Conservation (phyloP, 108 stramenopile species). For the Cylindrotheca closterium region DNA sequence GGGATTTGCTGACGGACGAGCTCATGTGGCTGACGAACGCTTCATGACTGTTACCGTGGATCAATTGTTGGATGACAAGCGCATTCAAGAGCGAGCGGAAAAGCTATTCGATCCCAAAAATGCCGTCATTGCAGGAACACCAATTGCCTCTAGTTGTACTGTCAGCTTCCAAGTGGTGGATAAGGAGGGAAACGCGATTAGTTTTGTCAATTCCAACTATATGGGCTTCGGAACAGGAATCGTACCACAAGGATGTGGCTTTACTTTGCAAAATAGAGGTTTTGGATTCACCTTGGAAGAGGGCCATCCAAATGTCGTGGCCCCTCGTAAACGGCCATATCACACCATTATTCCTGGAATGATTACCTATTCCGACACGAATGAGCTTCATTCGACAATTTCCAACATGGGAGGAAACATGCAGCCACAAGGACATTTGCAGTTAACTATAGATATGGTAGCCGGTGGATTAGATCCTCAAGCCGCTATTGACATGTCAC, state of each 20-base stretch:
- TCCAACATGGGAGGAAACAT: conserved; percentile 97
- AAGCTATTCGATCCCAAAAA: conserved; percentile 55
- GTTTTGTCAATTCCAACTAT: conserved; percentile 95
- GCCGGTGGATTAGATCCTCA: conserved; percentile 78
- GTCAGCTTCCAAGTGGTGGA: conserved; percentile 94
- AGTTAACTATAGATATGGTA: conserved; percentile 82
- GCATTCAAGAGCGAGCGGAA: conserved; percentile 52
- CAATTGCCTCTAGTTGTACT: conserved; percentile 75
- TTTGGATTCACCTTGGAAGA: conserved; percentile 78
- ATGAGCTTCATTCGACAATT: conserved; percentile 84
- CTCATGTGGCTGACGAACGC: conserved; percentile 71
- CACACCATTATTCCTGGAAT: conserved; percentile 98
- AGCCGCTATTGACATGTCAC: conserved; percentile 89
- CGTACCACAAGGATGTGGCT: conserved; percentile 91
- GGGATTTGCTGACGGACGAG: conserved; percentile 88
- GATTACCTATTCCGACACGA: conserved; percentile 75
- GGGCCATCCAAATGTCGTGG: conserved; percentile 86
- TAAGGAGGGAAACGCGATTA: conserved; percentile 87
- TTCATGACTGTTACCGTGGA: conserved; percentile 42
- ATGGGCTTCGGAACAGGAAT: conserved; percentile 95
- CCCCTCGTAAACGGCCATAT: conserved; percentile 87
- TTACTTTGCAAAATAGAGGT: conserved; percentile 95
- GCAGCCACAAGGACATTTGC: conserved; percentile 97
- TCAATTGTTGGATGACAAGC: conserved; percentile 49
- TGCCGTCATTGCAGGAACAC: conserved; percentile 51